Evolutionary conservation across 164 flowering plant species (phyloP), one percentile per base, ranked within the genome.

Genomic region (Annona cherimola): DNA sequence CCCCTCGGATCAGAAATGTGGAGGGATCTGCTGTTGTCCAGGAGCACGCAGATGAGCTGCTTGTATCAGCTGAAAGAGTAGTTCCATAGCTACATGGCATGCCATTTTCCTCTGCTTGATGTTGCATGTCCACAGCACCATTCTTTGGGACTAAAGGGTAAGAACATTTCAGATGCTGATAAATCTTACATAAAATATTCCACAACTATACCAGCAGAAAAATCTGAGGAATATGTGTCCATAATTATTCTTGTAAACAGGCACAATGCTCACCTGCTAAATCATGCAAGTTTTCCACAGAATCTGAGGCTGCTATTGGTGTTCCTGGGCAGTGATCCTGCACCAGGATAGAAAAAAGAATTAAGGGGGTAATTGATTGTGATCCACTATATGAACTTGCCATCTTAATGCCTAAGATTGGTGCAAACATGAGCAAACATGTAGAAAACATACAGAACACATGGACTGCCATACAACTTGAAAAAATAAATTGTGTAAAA

Each of bases 261-360:
- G 59, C 41, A 7, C 45, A 12, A 64, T 12, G 11, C 4, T 39
- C 20, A 87, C 90, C 89, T 68, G 88, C 82, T 65, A 84, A 79
- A 64, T 73, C 89, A 73, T 88, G 89, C 79, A 85, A 71, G 42
- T 81, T 88, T 71, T 79, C 87, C 76, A 89, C 86, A 79, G 87
- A 80, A 63, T 71, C 79, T 12, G 88, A 80, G 66, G 93, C 85
- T 6, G 88, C 67, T 63, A 89, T 80, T 67, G 79, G 61, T 79
- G 64, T 85, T 42, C 86, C 81, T 50, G 75, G 79, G 65, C 70
- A 73, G 42, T 60, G 60, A 44, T 86, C 87, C 87, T 83, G 85
- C 80, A 78, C 45, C 54, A 50, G 57, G 9, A 0, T 20, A 18
- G 35, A 19, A 44, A 5, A 6, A 3, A 40, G 42, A 42, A 35